Evolutionary conservation across 345 rosid genomes (phyloP).

Genomic region (Citrus hindsii): DNA sequence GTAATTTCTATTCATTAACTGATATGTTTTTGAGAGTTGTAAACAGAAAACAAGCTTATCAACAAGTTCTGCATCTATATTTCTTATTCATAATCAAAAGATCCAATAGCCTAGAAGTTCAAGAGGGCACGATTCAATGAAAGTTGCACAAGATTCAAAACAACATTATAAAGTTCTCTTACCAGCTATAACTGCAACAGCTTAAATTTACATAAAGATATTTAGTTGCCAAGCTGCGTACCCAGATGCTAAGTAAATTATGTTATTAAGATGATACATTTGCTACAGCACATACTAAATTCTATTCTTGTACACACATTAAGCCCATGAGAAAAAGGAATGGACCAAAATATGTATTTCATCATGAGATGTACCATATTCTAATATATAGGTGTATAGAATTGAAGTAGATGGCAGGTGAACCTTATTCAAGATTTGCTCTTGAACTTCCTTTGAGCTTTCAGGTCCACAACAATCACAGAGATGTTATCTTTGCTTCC

Average conservation of each 20-base stretch:
- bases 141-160: not conserved
- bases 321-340: constrained; percentile 73
- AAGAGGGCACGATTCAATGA: not conserved
- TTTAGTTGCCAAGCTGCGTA: not conserved
- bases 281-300: constrained; percentile 22
- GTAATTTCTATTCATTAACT: not conserved
- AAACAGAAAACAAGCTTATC: not conserved
- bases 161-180: constrained; percentile 2
- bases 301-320: constrained; percentile 45
- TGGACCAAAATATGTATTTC: constrained; percentile 64
- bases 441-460: constrained; percentile 81
- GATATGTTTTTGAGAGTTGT: not conserved
- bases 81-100: too few relatives aligned
- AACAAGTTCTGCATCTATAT: too few relatives aligned
- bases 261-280: constrained; percentile 18
- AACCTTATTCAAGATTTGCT: constrained; percentile 44
- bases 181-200: not conserved
- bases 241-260: constrained; percentile 1
- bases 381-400: constrained; percentile 30
- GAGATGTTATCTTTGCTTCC: constrained; percentile 91
- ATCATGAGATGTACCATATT: constrained; percentile 29
- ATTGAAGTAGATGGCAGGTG: constrained; percentile 8
- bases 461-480: constrained; percentile 82
- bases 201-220: constrained; percentile 9
- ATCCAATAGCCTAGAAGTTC: not conserved